phyloP scores from a whole-genome alignment of 371 early-diverging fungal genomes.

The Saksenaea vasiformis region DNA sequence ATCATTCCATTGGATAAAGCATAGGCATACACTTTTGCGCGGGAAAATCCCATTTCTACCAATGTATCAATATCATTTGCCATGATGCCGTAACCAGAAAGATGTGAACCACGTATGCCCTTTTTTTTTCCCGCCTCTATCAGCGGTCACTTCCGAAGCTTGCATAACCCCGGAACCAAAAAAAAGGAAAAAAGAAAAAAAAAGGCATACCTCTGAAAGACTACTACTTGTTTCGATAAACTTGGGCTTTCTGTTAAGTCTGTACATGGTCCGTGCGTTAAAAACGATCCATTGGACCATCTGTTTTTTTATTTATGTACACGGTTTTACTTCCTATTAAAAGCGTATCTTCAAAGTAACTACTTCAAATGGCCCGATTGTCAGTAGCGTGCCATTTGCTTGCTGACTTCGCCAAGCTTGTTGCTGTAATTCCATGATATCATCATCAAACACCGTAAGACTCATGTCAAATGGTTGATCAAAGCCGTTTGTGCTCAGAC shows the following conservation, averaged over 20 bases:
- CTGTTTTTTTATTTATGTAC: no score
- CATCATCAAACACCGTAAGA: constrained; percentile 40
- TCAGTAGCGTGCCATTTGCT: constrained; percentile 41
- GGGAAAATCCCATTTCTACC: constrained; percentile 79
- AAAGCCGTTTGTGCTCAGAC: background rate
- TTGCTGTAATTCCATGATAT: constrained; percentile 37
- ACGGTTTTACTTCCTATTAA: constrained; percentile 4
- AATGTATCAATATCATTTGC: constrained; percentile 65
- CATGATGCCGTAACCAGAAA: constrained; percentile 28
- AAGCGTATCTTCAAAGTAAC: constrained; percentile 57
- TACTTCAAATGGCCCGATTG: constrained; percentile 65
- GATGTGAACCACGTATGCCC: background rate
- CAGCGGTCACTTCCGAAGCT: no score
- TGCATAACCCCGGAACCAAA: no score
- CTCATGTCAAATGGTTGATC: constrained; percentile 43
- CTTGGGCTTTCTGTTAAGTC: no score
- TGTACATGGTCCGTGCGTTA: no score
- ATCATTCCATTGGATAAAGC: background rate
- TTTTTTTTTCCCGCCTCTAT: no score
- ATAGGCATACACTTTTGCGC: constrained; percentile 62
- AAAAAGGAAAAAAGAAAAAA: no score
- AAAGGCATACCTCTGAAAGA: no score
- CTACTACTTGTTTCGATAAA: no score
- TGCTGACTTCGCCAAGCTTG: constrained; percentile 25
- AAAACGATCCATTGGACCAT: no score